Base-by-base conservation (phyloP, 805 yeast genomes). In the Saitoella complicata region DNA sequence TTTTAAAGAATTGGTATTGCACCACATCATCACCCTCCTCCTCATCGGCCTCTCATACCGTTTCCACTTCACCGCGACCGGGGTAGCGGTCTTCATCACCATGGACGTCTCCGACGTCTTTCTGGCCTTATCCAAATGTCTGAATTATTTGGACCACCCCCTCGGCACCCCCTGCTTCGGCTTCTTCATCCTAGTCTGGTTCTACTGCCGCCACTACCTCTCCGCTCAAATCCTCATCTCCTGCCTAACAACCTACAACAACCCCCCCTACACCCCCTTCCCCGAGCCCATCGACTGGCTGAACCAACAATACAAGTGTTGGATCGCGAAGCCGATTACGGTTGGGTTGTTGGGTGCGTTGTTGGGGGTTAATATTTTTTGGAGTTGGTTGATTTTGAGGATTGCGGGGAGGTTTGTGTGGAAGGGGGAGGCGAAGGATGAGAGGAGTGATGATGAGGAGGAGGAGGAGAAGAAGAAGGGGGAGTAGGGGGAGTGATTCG, bases 21-120 rank as follows among this genome's bases (percentile, higher is more conserved):
- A 91, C 63, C 99, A 91, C 61, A 72, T 91, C 50, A 77, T 91
- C 51, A 91, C 99, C 30, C 76, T 91, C 60, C 74, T 85, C 4
- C 72, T 91, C 53, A 86, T 91, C 55, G 79, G 80, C 75, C 69
- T 74, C 45, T 83, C 95, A 7, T 88, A 91, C 62, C 75, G 87
- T 53, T 91, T 91, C 71, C 95, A 91, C 63, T 91, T 86, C 69
- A 84, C 95, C 10, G 84, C 93, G 77, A 88, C 91, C 73, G 99
- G 99, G 5, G 61, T 91, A 34, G 82, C 80, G 11, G 74, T 91
- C 43, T 91, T 84, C 61, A 73, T 91, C 55, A 85, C 97, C 29
- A 91, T 91, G 99, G 99, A 91, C 63, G 71, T 86, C 36, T 81
- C 94, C 11, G 99, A 91, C 66, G 77, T 85, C 62, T 82, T 86